phyloP scores from a whole-genome alignment of 306 rosid genomes.

The Glycine tomentella region DNA sequence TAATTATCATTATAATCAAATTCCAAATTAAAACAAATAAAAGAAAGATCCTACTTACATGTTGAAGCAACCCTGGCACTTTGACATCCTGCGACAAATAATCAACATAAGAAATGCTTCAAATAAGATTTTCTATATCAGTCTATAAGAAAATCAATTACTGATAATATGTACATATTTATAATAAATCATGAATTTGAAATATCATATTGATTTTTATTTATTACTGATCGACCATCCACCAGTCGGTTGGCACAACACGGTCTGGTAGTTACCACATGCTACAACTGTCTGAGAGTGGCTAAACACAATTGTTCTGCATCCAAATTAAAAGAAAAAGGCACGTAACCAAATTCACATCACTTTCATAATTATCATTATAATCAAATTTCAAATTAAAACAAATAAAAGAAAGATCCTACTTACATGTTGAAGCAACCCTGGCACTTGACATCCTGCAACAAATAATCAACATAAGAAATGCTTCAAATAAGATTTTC shows the following conservation, averaged over 20 bases:
- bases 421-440: conserved; percentile 68
- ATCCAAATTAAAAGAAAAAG: neutral
- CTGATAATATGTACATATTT: too few species aligned
- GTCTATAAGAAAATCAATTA: too few species aligned
- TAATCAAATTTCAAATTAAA: too few species aligned
- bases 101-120: neutral
- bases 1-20: neutral
- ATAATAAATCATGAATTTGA: too few species aligned
- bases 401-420: neutral
- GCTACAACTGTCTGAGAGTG: conserved; percentile 66
- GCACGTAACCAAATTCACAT: neutral
- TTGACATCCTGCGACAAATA: conserved; percentile 57
- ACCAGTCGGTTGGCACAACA: conserved; percentile 64
- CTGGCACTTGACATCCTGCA: conserved; percentile 64
- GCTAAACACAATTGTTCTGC: conserved; percentile 65
- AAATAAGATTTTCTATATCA: neutral
- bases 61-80: conserved; percentile 65
- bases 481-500: neutral
- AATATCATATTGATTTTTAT: too few species aligned
- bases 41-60: conserved; percentile 47
- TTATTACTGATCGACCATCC: conserved; percentile 46
- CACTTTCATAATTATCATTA: neutral
- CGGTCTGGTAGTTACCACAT: conserved; percentile 62
- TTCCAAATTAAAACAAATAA: neutral
- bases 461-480: neutral